These are phyloP conservation scores for Termitomyces bulborhizus DNA, from an alignment of 768 basidiomycete genomes.

Conservation along the genomic window DNA sequence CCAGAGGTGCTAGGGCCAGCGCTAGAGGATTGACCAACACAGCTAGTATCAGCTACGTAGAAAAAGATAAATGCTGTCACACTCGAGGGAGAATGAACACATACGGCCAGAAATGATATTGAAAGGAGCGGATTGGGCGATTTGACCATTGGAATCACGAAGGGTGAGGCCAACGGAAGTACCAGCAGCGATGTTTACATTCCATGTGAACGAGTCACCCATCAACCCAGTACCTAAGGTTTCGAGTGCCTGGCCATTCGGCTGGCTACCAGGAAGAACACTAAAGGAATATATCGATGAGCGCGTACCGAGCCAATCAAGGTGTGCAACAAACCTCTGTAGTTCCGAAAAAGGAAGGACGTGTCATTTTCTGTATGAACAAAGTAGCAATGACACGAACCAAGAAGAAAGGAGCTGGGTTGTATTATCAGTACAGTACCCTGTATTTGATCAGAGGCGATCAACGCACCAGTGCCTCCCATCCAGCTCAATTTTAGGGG, in stretches of 20 bases:
- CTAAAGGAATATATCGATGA: constrained; percentile 26
- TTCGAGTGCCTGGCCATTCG: constrained; percentile 36
- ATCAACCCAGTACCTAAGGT: constrained; percentile 33
- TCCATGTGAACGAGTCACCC: constrained; percentile 46
- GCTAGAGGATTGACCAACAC: constrained; percentile 22
- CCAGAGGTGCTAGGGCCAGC: constrained; percentile 6
- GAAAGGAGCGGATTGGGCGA: constrained; percentile 48
- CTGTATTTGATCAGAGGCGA: background rate
- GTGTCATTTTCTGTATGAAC: background rate
- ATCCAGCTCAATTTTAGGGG: constrained; percentile 48
- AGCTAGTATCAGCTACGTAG: constrained; percentile 27
- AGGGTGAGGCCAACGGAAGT: constrained; percentile 51
- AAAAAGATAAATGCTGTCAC: background rate
- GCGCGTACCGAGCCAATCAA: background rate
- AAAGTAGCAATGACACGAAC: constrained; percentile 32
- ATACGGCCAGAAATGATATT: constrained; percentile 42
- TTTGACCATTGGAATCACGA: constrained; percentile 51
- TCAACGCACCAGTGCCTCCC: constrained; percentile 49
- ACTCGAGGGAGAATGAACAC: constrained; percentile 16
- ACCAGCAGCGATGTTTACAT: constrained; percentile 39
- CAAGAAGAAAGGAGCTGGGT: constrained; percentile 57
- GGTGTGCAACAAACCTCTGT: constrained; percentile 31
- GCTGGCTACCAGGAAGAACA: constrained; percentile 44
- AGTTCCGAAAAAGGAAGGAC: background rate
- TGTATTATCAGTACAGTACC: constrained; percentile 11